Evolutionary conservation across 2,329 filamentous ascomycete species (phyloP).

Genomic region (Hypoxylon sp.): DNA sequence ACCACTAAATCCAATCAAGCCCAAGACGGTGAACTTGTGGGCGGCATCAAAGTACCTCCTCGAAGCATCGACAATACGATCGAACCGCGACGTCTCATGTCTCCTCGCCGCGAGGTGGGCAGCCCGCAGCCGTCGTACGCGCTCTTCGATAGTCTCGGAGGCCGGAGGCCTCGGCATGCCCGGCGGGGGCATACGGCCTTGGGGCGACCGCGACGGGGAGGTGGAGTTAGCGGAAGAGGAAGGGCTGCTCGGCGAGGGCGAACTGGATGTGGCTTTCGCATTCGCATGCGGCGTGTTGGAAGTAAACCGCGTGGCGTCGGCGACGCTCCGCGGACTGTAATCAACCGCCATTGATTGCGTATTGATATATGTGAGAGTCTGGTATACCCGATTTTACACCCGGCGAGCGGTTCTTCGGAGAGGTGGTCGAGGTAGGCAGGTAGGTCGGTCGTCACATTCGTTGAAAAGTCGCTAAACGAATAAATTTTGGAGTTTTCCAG

Average conservation of each 20-base stretch:
- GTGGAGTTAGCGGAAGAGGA: constrained; percentile 32
- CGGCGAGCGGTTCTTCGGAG: not conserved
- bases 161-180: constrained; percentile 52
- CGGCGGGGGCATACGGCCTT: constrained; percentile 44
- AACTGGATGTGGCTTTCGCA: constrained; percentile 64
- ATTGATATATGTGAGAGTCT: not conserved
- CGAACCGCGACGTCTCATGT: constrained; percentile 68
- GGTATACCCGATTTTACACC: not conserved
- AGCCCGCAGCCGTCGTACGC: constrained; percentile 76
- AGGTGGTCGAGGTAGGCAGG: constrained; percentile 6
- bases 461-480: constrained; percentile 1
- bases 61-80: constrained; percentile 64
- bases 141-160: constrained; percentile 76
- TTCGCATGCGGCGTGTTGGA: constrained; percentile 78
- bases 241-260: constrained; percentile 27
- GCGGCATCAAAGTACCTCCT: constrained; percentile 69
- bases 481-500: constrained; percentile 35
- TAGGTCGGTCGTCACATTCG: constrained; percentile 18
- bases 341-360: constrained; percentile 40
- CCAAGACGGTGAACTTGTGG: constrained; percentile 68
- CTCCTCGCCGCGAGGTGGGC: constrained; percentile 77
- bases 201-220: constrained; percentile 20
- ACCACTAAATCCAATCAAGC: constrained; percentile 71
- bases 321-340: constrained; percentile 74
- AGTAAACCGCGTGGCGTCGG: constrained; percentile 85